Evolutionary conservation across 1,284 basidiomycete genomes (phyloP), one percentile per base, ranked within the genome.

Genomic region (Sporisorium graminicola): DNA sequence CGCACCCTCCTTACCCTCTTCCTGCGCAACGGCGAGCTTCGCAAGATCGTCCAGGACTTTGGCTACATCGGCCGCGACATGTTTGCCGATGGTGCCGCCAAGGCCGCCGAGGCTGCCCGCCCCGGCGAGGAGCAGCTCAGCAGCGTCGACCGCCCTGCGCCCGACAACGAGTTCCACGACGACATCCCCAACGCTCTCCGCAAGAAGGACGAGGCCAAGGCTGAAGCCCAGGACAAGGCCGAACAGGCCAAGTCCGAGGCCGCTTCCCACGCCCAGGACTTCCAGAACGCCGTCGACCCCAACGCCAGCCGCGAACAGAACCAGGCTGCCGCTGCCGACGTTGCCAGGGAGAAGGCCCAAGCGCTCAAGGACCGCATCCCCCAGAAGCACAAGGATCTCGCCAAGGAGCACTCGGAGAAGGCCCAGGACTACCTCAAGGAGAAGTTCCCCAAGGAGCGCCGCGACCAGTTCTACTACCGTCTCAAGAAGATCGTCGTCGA

Each of bases 401-500:
- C 74, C 65, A 70, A 66, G 52, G 74, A 85, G 66, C 78, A 83
- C 44, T 65, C 63, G 37, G 78, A 83, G 37, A 82, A 83, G 75
- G 76, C 81, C 18, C 56, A 61, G 31, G 87, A 90, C 55, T 93
- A 93, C 86, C 84, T 94, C 66, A 87, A 87, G 24, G 91, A 95
- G 46, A 92, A 92, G 85, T 94, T 96, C 89, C 94, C 94, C 12
- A 88, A 93, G 84, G 93, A 94, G 87, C 88, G 94, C 33, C 89
- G 93, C 24, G 92, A 95, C 62, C 91, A 91, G 79, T 93, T 92
- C 86, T 91, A 93, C 81, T 93, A 90, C 86, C 89, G 92, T 13
- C 88, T 89, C 33, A 93, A 93, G 88, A 94, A 93, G 91, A 92
- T 94, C 44, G 90, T 97, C 71, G 89, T 95, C 66, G 95, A 98